A percentile compares a stretch with the other conserved stretches of the same genome.
Conservation (phyloP, 345 rosid genomes). For the Rhodomyrtus tomentosa region DNA sequence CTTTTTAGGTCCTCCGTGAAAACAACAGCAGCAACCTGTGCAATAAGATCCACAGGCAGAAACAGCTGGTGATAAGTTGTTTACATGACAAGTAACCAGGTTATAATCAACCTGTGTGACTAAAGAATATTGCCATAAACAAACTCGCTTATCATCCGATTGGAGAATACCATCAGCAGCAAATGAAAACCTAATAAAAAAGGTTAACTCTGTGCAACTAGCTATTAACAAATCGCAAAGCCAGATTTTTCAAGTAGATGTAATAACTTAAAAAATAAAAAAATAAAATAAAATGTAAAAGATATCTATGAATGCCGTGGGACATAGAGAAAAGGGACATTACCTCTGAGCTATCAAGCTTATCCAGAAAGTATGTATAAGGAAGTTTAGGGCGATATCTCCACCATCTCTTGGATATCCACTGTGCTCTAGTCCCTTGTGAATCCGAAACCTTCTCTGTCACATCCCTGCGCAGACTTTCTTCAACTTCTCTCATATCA, state of each 20-base stretch:
- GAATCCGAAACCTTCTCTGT: constrained; percentile 44
- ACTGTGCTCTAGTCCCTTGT: constrained; percentile 65
- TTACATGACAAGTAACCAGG: background rate
- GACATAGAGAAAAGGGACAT: background rate
- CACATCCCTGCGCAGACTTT: constrained; percentile 82
- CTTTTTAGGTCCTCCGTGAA: constrained; percentile 91
- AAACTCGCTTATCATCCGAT: background rate
- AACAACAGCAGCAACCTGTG: constrained; percentile 88
- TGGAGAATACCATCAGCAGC: background rate
- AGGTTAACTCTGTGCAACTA: background rate
- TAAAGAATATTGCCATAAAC: background rate
- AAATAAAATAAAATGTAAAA: background rate
- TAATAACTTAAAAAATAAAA: background rate
- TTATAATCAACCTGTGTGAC: background rate
- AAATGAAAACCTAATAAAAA: background rate
- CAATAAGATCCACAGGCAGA: constrained; percentile 11
- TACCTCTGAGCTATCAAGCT: constrained; percentile 89
- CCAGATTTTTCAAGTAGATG: background rate
- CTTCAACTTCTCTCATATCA: constrained; percentile 96
- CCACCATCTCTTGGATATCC: constrained; percentile 99
- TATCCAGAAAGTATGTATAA: constrained; percentile 84
- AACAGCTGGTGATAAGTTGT: background rate
- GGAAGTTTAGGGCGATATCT: constrained; percentile 89
- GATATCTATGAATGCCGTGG: background rate
- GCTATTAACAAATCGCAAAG: background rate